Percentiles rank a stretch among this genome's conserved stretches.
Conservation (phyloP, 2,329 filamentous ascomycete species). For the Ilyonectria robusta region DNA sequence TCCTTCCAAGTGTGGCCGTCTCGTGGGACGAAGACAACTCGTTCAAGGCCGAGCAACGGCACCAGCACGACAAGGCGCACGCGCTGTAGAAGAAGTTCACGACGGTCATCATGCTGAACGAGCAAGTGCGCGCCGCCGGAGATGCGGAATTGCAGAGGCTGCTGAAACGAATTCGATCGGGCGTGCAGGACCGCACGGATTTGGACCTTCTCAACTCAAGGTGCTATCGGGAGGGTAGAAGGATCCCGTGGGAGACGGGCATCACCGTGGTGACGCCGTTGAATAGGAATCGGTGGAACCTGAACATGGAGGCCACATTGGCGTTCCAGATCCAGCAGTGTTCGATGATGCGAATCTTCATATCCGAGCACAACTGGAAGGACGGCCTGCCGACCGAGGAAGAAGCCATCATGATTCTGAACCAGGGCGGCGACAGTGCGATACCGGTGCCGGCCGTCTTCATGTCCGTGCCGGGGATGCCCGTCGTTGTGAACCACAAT, state of each 20-base stretch:
- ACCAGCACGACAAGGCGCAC: slow-evolving; percentile 26
- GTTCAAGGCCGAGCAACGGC: slow-evolving; percentile 17
- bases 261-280: slow-evolving; percentile 9
- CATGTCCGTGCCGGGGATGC: slow-evolving; percentile 8
- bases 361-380: neutral
- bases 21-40: neutral
- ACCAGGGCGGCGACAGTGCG: neutral
- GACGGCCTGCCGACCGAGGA: slow-evolving; percentile 9
- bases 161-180: neutral
- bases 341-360: neutral
- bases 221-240: neutral
- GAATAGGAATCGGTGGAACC: slow-evolving; percentile 5
- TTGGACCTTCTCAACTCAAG: neutral
- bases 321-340: neutral
- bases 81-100: slow-evolving; percentile 24
- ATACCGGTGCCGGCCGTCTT: neutral
- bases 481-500: slow-evolving; percentile 19
- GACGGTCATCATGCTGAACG: slow-evolving; percentile 24
- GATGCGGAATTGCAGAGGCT: neutral
- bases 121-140: slow-evolving; percentile 2
- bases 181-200: neutral
- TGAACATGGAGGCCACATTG: neutral
- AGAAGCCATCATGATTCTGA: slow-evolving; percentile 17
- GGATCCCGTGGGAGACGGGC: neutral
- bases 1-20: neutral